Evolutionary conservation across 768 basidiomycete species (phyloP).

Genomic region (Leccinum imitatum): DNA sequence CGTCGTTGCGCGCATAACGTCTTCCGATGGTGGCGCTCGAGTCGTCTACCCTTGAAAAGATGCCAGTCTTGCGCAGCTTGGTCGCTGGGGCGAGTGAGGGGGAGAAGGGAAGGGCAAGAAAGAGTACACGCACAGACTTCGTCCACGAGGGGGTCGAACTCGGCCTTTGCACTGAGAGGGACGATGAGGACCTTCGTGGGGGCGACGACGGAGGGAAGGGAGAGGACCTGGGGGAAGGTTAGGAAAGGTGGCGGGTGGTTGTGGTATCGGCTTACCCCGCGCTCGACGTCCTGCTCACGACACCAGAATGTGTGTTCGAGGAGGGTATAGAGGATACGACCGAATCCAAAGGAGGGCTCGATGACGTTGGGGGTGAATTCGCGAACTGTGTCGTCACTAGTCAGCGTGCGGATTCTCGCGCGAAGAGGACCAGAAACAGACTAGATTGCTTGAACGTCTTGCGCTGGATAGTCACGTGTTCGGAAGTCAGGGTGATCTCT

Average conservation of each 20-base stretch:
- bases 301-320: conserved; percentile 97
- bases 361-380: conserved; percentile 98
- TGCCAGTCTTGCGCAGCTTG: conserved; percentile 83
- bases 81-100: conserved; percentile 51
- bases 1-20: conserved; percentile 97
- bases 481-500: conserved; percentile 68
- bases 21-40: conserved; percentile 94
- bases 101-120: fast-evolving
- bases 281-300: conserved; percentile 87
- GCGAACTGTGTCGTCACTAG: conserved; percentile 58
- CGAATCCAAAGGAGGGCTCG: conserved; percentile 97
- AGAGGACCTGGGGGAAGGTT: conserved; percentile 63
- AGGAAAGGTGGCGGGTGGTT: not conserved
- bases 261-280: conserved; percentile 60
- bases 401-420: conserved; percentile 16
- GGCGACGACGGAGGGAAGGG: conserved; percentile 84
- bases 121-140: conserved; percentile 78
- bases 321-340: conserved; percentile 90
- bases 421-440: conserved; percentile 35
- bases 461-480: conserved; percentile 72
- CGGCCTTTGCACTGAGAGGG: conserved; percentile 82
- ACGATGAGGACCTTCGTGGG: conserved; percentile 98
- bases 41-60: conserved; percentile 94
- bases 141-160: conserved; percentile 78
- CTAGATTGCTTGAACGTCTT: conserved; percentile 88